A percentile compares a stretch with the other conserved stretches of the same genome.
Conservation (phyloP, 73 alveolate species). For the Symbiodinium natans region DNA sequence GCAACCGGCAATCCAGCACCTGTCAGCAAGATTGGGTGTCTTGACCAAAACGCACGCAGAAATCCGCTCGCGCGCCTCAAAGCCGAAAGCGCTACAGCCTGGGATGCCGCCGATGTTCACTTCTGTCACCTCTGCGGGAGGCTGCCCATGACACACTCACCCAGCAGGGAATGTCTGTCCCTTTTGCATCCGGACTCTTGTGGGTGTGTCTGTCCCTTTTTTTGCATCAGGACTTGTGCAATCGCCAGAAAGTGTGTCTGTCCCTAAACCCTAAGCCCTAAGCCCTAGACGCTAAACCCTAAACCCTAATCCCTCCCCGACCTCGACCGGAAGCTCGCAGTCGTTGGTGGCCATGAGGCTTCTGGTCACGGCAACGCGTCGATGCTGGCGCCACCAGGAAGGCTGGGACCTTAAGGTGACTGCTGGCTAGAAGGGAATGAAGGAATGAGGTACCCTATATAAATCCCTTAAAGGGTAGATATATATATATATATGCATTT, state of each 20-base stretch:
- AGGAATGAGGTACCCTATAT: too few species aligned
- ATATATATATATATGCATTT: too few species aligned
- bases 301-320: too few species aligned
- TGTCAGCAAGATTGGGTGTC: not conserved
- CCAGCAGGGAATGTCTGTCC: too few species aligned
- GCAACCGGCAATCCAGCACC: constrained; percentile 88
- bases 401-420: constrained; percentile 43
- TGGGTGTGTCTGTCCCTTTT: too few species aligned
- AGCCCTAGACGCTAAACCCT: not conserved
- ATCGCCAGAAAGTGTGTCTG: not conserved
- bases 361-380: constrained; percentile 42
- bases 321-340: constrained; percentile 93
- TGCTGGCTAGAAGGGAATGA: too few species aligned
- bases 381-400: constrained; percentile 63
- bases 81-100: constrained; percentile 89
- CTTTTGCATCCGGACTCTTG: too few species aligned
- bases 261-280: not conserved
- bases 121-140: constrained; percentile 42
- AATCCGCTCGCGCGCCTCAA: too few species aligned
- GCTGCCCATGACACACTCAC: not conserved
- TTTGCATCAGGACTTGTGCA: not conserved
- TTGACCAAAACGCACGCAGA: too few species aligned
- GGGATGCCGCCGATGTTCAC: constrained; percentile 77
- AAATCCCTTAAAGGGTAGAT: too few species aligned
- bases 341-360: constrained; percentile 91